Percentiles rank a stretch among this genome's conserved stretches.
phyloP scores from a whole-genome alignment of 768 basidiomycete species.

The Mycena pura region DNA sequence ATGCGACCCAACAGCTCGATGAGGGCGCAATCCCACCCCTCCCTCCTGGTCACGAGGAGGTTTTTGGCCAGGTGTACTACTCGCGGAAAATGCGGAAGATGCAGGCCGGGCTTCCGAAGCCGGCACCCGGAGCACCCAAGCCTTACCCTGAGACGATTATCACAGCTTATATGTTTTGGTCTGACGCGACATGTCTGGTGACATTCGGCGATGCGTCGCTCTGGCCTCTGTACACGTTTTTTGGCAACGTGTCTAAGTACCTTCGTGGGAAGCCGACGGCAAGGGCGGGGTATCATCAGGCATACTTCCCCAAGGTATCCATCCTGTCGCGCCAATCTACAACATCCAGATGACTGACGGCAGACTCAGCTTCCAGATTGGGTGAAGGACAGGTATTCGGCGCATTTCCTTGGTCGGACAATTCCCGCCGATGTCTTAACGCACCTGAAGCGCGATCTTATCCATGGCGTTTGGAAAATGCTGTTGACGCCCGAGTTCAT shows the following conservation, averaged over 20 bases:
- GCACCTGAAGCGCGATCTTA: constrained; percentile 40
- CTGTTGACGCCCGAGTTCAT: constrained; percentile 36
- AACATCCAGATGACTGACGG: neutral
- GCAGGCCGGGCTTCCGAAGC: constrained; percentile 12
- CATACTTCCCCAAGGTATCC: constrained; percentile 39
- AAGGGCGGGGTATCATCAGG: neutral
- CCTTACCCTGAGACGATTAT: constrained; percentile 20
- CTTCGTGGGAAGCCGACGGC: neutral
- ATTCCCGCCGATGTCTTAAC: constrained; percentile 31
- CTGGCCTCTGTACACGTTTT: constrained; percentile 21
- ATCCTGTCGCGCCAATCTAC: neutral
- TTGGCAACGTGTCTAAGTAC: neutral
- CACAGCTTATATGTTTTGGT: constrained; percentile 32
- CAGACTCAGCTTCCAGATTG: constrained; percentile 39
- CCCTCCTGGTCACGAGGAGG: neutral
- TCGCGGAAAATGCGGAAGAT: constrained; percentile 14
- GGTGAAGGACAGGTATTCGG: constrained; percentile 33
- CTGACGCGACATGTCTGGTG: constrained; percentile 30
- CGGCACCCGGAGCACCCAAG: constrained; percentile 5
- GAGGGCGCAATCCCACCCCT: neutral
- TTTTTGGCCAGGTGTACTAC: constrained; percentile 28
- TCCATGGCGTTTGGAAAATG: constrained; percentile 38
- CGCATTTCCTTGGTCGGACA: constrained; percentile 3
- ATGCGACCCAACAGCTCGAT: neutral
- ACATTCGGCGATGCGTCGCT: constrained; percentile 25